Base-by-base conservation (phyloP, 2,329 filamentous ascomycete genomes). In the Rasamsonia emersonii region DNA sequence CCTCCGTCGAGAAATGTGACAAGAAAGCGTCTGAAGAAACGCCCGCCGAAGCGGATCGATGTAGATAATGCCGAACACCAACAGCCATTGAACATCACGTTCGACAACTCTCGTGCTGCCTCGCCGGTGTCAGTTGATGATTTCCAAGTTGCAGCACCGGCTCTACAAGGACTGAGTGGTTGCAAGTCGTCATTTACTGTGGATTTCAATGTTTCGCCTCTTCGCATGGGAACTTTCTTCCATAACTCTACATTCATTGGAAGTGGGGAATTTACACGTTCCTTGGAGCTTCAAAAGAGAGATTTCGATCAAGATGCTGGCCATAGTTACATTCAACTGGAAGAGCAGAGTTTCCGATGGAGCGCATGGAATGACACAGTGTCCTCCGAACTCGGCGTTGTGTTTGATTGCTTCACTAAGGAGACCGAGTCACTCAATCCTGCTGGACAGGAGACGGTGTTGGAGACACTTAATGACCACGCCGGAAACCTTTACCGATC, bases 221-320 rank as follows among this genome's bases (percentile, higher is more conserved):
- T 78, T 5, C 56, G 54, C 6, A 39, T 58, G 5, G 72, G 67
- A 1, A 73, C 68, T 0, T 75, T 65, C 43, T 77, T 77, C 39
- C 68, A 73, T 38, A 52, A 64, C 25, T 62, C 58, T 27, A 75
- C 72, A 4, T 72, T 78, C 37, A 58, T 78, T 36, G 74, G 75
- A 17, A 72, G 71, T 41, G 71, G 70, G 3, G 66, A 70, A 16
- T 65, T 78, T 28, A 47, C 53, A 10, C 59, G 58, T 20, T 65
- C 65, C 20, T 41, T 77, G 4, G 40, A 53, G 8, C 11, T 69
- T 8, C 30, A 34, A 13, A 42, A 49, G 5, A 54, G 67, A 24
- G 50, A 70, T 40, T 37, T 75, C 16, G 65, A 73, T 37, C 43
- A 51, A 18, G 43, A 49, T 29, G 50, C 51, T 21, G 62, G 65